Evolutionary conservation across 306 rosid genomes (phyloP), one percentile per base, ranked within the genome.

Genomic region (Pachyrhizus erosus): DNA sequence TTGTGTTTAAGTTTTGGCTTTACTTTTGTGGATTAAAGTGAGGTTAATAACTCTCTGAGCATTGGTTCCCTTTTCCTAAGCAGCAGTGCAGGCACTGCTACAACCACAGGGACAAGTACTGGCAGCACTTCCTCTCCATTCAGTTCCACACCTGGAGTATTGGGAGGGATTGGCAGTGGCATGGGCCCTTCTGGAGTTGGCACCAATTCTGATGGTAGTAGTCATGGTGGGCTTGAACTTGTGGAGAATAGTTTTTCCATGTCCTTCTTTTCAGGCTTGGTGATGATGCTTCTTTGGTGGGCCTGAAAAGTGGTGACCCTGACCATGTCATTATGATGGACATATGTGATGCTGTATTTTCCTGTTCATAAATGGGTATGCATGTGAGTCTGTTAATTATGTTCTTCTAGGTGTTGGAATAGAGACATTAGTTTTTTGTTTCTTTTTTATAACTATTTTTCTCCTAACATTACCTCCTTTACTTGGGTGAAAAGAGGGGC

Each of bases 111-210:
- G 5, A 55, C 88, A 43, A 68, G 67, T 24, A 57, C 81, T 1
- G 57, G 83, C 46, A 43, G 78, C 1, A 66, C 78, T 3, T 34
- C 75, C 42, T 69, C 85, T 7, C 83, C 89, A 0, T 79, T 68
- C 15, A 76, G 84, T 10, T 0, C 86, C 5, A 67, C 85, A 0
- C 85, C 87, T 0, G 94, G 94, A 33, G 92, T 86, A 9, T 61
- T 89, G 2, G 97, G 97, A 67, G 95, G 95, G 23, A 89, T 86
- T 33, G 91, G 93, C 26, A 77, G 40, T 0, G 91, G 94, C 9
- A 72, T 87, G 52, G 89, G 89, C 64, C 97, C 97, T 51, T 79
- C 93, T 0, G 93, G 89, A 66, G 61, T 85, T 49, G 91, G 94
- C 76, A 84, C 86, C 37, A 91, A 81, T 49, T 33, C 91, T 1